phyloP scores from a whole-genome alignment of 495 filamentous ascomycete genomes.

The Clohesyomyces aquaticus region DNA sequence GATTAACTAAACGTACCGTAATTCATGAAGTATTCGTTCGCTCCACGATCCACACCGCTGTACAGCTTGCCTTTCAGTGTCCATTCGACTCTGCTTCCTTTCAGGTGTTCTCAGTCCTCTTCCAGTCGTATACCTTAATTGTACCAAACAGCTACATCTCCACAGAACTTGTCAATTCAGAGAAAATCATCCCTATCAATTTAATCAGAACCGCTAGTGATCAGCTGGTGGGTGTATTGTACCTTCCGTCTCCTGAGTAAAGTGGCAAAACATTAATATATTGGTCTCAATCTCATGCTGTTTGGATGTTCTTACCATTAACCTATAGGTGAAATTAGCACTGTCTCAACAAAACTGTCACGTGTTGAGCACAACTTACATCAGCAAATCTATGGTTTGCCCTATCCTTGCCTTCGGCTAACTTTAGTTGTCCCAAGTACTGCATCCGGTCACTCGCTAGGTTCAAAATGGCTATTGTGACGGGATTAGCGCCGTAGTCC shows the following conservation, averaged over 20 bases:
- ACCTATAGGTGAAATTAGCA: too few relatives aligned
- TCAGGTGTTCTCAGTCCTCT: not conserved
- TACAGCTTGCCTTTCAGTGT: not conserved
- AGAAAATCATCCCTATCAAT: not conserved
- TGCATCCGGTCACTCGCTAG: not conserved
- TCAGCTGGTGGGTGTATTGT: too few relatives aligned
- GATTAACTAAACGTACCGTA: not conserved
- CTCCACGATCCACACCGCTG: not conserved
- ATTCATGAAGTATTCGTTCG: slow-evolving; percentile 10
- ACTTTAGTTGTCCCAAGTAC: slow-evolving; percentile 2
- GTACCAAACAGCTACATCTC: slow-evolving; percentile 1
- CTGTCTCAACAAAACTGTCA: too few relatives aligned
- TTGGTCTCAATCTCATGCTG: too few relatives aligned
- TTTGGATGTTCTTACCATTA: too few relatives aligned
- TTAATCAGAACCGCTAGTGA: too few relatives aligned
- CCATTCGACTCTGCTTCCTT: slow-evolving; percentile 7
- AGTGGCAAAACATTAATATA: too few relatives aligned
- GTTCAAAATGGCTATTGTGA: too few relatives aligned
- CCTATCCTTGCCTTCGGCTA: not conserved
- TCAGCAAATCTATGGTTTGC: slow-evolving; percentile 12
- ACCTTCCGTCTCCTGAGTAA: too few relatives aligned
- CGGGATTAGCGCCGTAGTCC: too few relatives aligned
- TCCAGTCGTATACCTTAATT: not conserved
- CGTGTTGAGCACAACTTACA: too few relatives aligned
- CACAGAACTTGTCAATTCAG: slow-evolving; percentile 7